Evolutionary conservation across 2,329 filamentous ascomycete species (phyloP), one percentile per base, ranked within the genome.

Genomic region (Aureobasidium leucospermi): DNA sequence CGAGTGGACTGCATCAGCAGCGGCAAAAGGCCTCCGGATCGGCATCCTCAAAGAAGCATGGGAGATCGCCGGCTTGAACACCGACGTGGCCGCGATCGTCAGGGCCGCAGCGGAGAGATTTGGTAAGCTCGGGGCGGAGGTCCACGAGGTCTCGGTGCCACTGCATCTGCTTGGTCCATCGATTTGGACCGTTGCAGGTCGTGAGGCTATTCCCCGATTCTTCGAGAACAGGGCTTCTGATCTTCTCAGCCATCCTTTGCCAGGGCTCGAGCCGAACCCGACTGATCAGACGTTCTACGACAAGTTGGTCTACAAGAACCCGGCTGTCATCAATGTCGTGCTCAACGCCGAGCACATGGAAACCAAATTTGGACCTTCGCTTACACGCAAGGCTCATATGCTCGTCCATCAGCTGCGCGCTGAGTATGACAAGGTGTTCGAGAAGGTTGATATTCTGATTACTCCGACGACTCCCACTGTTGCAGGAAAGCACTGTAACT

Each of bases 1-100:
- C 3, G 67, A 71, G 48, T 73, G 70, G 69, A 69, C 63, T 4
- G 58, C 63, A 16, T 29, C 63, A 6, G 34, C 68, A 0, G 67
- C 74, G 1, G 76, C 71, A 6, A 69, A 67, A 34, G 75, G 75
- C 0, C 65, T 81, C 13, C 73, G 72, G 42, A 69, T 81, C 6
- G 79, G 78, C 9, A 63, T 81, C 1, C 67, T 82, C 39, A 74
- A 68, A 38, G 78, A 82, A 63, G 70, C 71, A 0, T 74, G 79
- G 53, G 67, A 69, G 16, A 67, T 74, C 0, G 65, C 71, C 0
- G 73, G 73, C 3, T 67, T 79, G 3, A 69, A 74, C 34, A 46
- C 67, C 1, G 67, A 74, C 36, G 76, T 81, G 0, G 68, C 67
- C 2, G 65, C 66, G 5, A 67, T 68, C 1, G 73, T 79, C 23